Evolutionary conservation across 495 filamentous ascomycete genomes (phyloP).

Genomic region (Neurospora sublineolata): DNA sequence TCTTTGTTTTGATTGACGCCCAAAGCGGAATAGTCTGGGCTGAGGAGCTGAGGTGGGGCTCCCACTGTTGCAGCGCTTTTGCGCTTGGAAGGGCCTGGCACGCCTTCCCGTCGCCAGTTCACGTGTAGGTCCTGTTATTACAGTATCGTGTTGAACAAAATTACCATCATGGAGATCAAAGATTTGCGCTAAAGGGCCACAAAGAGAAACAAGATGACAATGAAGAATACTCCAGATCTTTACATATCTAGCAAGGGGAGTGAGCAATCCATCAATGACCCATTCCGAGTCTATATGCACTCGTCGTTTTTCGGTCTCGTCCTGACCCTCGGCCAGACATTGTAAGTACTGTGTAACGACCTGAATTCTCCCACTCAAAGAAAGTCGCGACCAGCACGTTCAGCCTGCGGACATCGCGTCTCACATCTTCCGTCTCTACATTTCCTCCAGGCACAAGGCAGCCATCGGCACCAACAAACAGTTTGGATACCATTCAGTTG

Average conservation of each 20-base stretch:
- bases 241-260: too few relatives aligned
- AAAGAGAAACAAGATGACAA: neutral
- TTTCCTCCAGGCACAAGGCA: neutral
- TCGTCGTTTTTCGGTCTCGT: neutral
- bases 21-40: slow-evolving; percentile 14
- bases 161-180: neutral
- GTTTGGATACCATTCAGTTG: neutral
- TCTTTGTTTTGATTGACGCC: slow-evolving; percentile 25
- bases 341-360: neutral
- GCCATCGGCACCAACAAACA: neutral
- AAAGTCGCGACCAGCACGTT: neutral
- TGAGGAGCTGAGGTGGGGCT: slow-evolving; percentile 11
- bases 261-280: neutral
- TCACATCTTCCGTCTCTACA: neutral
- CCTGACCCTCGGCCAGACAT: neutral
- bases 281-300: neutral
- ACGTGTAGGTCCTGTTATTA: slow-evolving; percentile 12
- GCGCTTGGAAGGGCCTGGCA: neutral
- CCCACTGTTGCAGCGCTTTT: neutral
- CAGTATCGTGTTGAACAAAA: neutral
- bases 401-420: neutral
- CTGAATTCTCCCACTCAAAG: neutral
- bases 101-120: slow-evolving; percentile 14
- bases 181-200: neutral
- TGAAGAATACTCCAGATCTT: neutral